phyloP scores from a whole-genome alignment of 2,329 filamentous ascomycete genomes.

The Penicillium sp. region DNA sequence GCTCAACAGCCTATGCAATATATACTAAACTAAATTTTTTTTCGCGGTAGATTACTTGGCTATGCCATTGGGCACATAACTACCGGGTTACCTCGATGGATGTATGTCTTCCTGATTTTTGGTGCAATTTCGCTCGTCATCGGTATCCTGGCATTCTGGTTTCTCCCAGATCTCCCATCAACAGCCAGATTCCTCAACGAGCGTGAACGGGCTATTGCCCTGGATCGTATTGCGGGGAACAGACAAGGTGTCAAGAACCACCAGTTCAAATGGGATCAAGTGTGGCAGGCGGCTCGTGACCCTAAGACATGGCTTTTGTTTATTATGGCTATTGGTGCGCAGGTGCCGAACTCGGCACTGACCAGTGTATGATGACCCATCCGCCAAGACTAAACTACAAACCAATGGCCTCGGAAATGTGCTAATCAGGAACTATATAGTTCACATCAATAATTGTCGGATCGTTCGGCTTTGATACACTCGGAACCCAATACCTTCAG shows the following conservation, averaged over 20 bases:
- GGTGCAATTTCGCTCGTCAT: conserved; percentile 40
- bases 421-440: conserved; percentile 13
- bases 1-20: background rate
- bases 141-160: conserved; percentile 37
- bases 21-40: background rate
- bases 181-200: conserved; percentile 48
- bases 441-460: conserved; percentile 51
- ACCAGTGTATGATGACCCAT: conserved; percentile 41
- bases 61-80: conserved; percentile 63
- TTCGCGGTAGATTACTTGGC: conserved; percentile 45
- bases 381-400: too few species aligned
- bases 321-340: conserved; percentile 53
- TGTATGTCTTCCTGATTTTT: conserved; percentile 61
- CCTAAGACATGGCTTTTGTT: conserved; percentile 63
- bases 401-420: too few species aligned
- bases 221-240: conserved; percentile 54
- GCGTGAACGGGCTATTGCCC: conserved; percentile 54
- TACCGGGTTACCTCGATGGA: conserved; percentile 52
- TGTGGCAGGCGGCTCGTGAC: conserved; percentile 51
- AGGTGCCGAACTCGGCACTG: conserved; percentile 58
- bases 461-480: conserved; percentile 50
- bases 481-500: conserved; percentile 58
- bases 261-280: conserved; percentile 49
- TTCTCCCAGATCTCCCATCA: conserved; percentile 47
- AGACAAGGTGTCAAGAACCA: conserved; percentile 56